Percentiles rank a stretch among this genome's conserved stretches.
These are phyloP conservation scores for Recurvomyces mirabilis DNA, from an alignment of 495 filamentous ascomycete genomes.

Conservation along the genomic window DNA sequence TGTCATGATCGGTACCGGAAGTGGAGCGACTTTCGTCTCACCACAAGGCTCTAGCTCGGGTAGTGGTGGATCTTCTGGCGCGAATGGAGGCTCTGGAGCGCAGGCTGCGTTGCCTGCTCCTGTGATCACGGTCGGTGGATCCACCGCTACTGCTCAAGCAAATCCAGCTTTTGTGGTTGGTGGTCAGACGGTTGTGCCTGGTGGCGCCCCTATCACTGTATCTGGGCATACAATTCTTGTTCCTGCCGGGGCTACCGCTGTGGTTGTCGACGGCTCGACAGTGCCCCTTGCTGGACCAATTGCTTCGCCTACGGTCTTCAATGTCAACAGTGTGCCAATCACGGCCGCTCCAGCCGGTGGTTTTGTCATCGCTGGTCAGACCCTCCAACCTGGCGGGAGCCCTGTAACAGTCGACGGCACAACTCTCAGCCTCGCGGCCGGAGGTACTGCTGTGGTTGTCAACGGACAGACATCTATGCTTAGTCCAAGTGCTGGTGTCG, in stretches of 20 bases:
- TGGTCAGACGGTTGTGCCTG: slow-evolving; percentile 15
- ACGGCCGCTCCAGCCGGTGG: slow-evolving; percentile 1
- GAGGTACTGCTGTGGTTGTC: slow-evolving; percentile 21
- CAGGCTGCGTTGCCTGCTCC: slow-evolving; percentile 1
- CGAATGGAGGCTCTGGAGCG: not conserved
- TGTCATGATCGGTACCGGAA: not conserved
- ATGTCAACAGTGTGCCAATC: slow-evolving; percentile 2
- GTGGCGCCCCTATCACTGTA: slow-evolving; percentile 20
- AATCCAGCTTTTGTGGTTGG: slow-evolving; percentile 7
- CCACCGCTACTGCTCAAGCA: slow-evolving; percentile 9
- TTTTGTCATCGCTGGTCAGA: slow-evolving; percentile 24
- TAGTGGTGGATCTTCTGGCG: not conserved
- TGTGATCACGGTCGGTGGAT: slow-evolving; percentile 10
- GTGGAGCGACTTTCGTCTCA: not conserved
- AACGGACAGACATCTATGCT: slow-evolving; percentile 10
- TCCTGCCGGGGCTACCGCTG: not conserved
- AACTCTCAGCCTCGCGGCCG: slow-evolving; percentile 22
- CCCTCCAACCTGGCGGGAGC: slow-evolving; percentile 20
- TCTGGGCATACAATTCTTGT: not conserved
- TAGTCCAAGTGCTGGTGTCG: not conserved
- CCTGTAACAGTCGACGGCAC: slow-evolving; percentile 21
- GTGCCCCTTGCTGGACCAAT: not conserved
- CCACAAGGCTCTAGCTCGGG: not conserved
- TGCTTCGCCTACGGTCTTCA: slow-evolving; percentile 5
- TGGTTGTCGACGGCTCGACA: slow-evolving; percentile 13